Base-by-base conservation (phyloP, 208 protist species). In the Wallacemonas sp. region DNA sequence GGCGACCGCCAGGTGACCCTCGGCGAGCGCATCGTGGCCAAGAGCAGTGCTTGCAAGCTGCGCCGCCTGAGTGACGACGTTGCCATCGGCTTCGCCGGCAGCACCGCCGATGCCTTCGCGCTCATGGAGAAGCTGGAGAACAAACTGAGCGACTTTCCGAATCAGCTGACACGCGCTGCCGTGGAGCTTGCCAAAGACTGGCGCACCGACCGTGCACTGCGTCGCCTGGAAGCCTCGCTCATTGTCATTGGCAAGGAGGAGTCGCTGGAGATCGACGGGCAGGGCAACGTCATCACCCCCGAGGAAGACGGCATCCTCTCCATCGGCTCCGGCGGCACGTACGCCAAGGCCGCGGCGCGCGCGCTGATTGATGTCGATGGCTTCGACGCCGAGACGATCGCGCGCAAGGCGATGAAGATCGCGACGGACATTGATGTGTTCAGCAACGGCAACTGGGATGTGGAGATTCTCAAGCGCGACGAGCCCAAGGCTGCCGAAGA, bases 101-200 rank as follows among this genome's bases (percentile, higher is more conserved):
- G 83, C 71, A 97, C 95, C 17, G 97, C 95, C 3, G 97, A 98
- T 59, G 95, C 92, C n/a, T 91, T 98, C 22, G 93, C 97, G 21
- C 72, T 98, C n/a, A 94, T 98, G 84, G 97, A 98, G 69, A 94
- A 94, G 66, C 76, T 98, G 1, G 94, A 98, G 67, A 85, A 78
- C 53, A 97, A 98, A 72, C 68, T 98, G 2, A 87, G 87, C 45
- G 94, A 98, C 73, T 96, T 96, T 64, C 91, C 95, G 2, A 86
- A 93, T 34, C 93, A 98, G 59, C 83, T 98, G 10, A 88, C 94
- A 15, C 89, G 96, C 17, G 87, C 92, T 0, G 96, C 90, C 33
- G 95, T 98, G 17, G 94, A 98, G 74, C 76, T 98, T n/a, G 94
- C 95, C 2, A 98, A 98, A 79, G 84, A 95, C 54, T 98, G 97